Percentiles rank a stretch among this genome's conserved stretches.
phyloP scores from a whole-genome alignment of 148 eudicot species.

The Rhododendron williamsianum region DNA sequence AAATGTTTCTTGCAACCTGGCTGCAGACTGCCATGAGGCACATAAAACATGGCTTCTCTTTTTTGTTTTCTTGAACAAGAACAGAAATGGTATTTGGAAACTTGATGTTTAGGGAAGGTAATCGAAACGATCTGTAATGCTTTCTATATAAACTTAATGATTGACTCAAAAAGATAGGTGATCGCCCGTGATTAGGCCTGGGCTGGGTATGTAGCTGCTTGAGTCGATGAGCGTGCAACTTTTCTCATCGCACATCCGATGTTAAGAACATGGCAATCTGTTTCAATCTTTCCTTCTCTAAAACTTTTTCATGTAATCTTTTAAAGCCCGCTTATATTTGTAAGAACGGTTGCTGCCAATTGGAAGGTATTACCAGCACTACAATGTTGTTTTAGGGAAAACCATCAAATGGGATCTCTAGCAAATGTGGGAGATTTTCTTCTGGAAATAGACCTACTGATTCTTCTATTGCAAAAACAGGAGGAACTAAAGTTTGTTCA shows the following conservation, averaged over 20 bases:
- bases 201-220: not conserved
- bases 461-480: constrained; percentile 28
- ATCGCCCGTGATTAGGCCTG: not conserved
- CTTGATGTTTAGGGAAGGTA: not conserved
- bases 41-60: not conserved
- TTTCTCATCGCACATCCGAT: not conserved
- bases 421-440: not conserved
- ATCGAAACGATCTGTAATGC: not conserved
- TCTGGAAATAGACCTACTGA: not conserved
- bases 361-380: not conserved
- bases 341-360: not conserved
- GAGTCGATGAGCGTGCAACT: not conserved
- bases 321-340: not conserved
- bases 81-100: not conserved
- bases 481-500: constrained; percentile 69
- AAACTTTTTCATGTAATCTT: not conserved
- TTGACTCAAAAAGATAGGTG: not conserved
- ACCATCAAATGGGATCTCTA: no score
- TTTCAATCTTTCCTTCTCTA: not conserved
- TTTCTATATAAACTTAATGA: not conserved
- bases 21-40: not conserved
- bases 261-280: not conserved
- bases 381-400: not conserved
- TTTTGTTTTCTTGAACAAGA: not conserved
- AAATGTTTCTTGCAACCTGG: not conserved